A percentile compares a stretch with the other conserved stretches of the same genome.
phyloP scores from a whole-genome alignment of 2,329 filamentous ascomycete genomes.

The Xylariales sp. region DNA sequence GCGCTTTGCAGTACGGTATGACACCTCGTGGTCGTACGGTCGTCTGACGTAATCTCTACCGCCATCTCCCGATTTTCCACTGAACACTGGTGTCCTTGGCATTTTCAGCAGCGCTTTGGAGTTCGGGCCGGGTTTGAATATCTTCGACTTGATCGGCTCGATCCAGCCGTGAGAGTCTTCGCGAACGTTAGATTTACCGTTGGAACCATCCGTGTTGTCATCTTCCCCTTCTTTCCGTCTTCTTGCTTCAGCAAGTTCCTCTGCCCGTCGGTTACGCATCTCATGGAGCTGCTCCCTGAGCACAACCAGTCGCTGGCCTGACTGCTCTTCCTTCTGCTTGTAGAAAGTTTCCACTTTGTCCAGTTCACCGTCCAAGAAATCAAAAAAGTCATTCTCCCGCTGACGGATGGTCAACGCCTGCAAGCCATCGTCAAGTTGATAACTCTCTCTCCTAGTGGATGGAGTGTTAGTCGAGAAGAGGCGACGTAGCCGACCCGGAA shows the following conservation, averaged over 20 bases:
- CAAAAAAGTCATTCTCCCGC: constrained; percentile 79
- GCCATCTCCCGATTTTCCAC: constrained; percentile 22
- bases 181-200: constrained; percentile 12
- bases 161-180: constrained; percentile 37
- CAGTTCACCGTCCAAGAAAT: constrained; percentile 77
- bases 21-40: constrained; percentile 55
- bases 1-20: constrained; percentile 82
- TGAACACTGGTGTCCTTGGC: constrained; percentile 43
- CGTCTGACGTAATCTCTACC: constrained; percentile 48
- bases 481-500: constrained; percentile 29
- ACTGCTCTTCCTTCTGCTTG: constrained; percentile 79
- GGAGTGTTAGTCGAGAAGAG: constrained; percentile 35
- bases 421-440: constrained; percentile 38
- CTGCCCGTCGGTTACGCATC: constrained; percentile 79
- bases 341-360: constrained; percentile 94
- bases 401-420: constrained; percentile 54
- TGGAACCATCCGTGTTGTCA: constrained; percentile 13
- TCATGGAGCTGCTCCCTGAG: constrained; percentile 84
- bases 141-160: constrained; percentile 48
- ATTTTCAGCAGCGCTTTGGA: constrained; percentile 55
- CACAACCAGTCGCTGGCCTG: constrained; percentile 63
- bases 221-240: constrained; percentile 28
- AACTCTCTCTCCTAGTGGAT: constrained; percentile 29
- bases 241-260: constrained; percentile 56
- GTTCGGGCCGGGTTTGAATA: constrained; percentile 55